Evolutionary conservation across 805 yeast genomes (phyloP).

Genomic region (Tetrapisispora nanseiensis): DNA sequence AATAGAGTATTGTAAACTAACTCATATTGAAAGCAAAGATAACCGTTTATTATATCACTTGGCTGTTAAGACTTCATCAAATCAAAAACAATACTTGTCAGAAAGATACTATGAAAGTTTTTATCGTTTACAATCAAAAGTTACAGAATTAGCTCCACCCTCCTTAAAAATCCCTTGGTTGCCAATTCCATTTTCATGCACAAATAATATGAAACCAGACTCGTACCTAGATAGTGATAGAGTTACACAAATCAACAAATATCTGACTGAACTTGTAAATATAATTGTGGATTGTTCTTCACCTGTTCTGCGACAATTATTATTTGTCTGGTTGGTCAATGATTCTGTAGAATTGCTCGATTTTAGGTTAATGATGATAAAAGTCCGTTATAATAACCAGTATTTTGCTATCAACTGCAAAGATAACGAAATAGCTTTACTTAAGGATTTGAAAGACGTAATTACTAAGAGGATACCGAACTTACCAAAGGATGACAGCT

Average conservation of each 20-base stretch:
- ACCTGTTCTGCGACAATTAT: slow-evolving; percentile 2
- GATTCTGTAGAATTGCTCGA: not conserved
- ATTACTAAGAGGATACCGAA: not conserved
- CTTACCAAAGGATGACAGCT: not conserved
- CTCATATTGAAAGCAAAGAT: slow-evolving; percentile 7
- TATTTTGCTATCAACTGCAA: slow-evolving; percentile 15
- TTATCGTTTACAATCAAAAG: slow-evolving; percentile 14
- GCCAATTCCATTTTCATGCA: slow-evolving; percentile 3
- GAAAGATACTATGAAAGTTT: slow-evolving; percentile 17
- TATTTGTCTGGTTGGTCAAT: slow-evolving; percentile 2
- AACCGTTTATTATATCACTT: slow-evolving; percentile 13
- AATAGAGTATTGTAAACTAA: slow-evolving; percentile 5
- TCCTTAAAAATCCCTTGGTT: not conserved
- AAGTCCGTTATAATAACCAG: slow-evolving; percentile 12
- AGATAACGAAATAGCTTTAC: slow-evolving; percentile 8
- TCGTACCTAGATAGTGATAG: not conserved
- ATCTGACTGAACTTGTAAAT: not conserved
- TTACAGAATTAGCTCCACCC: slow-evolving; percentile 2
- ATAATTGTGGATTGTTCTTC: not conserved
- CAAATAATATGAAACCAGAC: slow-evolving; percentile 1
- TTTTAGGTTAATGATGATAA: slow-evolving; percentile 8
- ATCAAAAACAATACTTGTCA: slow-evolving; percentile 7
- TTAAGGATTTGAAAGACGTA: slow-evolving; percentile 7
- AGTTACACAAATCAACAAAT: not conserved
- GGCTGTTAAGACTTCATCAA: not conserved